Evolutionary conservation across 2,329 filamentous ascomycete genomes (phyloP), one percentile per base, ranked within the genome.

Genomic region (Bipolaris zeicola): DNA sequence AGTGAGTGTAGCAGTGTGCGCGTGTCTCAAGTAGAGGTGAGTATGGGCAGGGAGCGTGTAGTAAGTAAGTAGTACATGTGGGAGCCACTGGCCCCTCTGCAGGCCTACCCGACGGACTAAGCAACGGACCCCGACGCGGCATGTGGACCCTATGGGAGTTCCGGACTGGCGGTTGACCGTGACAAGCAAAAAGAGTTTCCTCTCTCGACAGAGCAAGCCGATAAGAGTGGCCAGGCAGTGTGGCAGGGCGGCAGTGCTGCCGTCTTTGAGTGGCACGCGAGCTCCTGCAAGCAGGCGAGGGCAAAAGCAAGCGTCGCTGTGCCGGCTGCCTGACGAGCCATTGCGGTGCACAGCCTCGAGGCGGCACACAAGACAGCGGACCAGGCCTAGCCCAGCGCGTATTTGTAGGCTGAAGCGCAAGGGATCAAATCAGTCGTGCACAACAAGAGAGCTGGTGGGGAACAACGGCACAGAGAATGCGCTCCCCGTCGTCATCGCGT

Each of bases 181-280:
- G 20, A 50, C 50, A 37, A 39, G 50, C 45, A 36, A 24, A 11
- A 31, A 31, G 28, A 11, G 28, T 11, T 31, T 31, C 28, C 28
- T 13, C 4, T 31, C 3, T 31, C 28, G 48, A 47, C 28, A 31
- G 43, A 44, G 28, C 37, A 48, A 5, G 18, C 37, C n/a, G 37
- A 46, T 55, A 44, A 22, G 31, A 49, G 37, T 49, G 16, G 37
- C 41, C 50, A 37, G 5, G 13, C 16, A n/a, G n/a, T n/a, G n/a
- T n/a, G n/a, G n/a, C n/a, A 26, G 26, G 14, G 18, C 24, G 41
- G 24, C 24, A n/a, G 41, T 16, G 11, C 38, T 41, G 38, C 38
- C 20, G 20, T 3, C 31, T 24, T 51, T 39, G 39, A 55, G 61
- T 50, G 61, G 60, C 67, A 67, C 64, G 64, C 65, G 64, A 67